Evolutionary conservation across 495 filamentous ascomycete species (phyloP), one percentile per base, ranked within the genome.

Genomic region (Talaromyces proteolyticus): DNA sequence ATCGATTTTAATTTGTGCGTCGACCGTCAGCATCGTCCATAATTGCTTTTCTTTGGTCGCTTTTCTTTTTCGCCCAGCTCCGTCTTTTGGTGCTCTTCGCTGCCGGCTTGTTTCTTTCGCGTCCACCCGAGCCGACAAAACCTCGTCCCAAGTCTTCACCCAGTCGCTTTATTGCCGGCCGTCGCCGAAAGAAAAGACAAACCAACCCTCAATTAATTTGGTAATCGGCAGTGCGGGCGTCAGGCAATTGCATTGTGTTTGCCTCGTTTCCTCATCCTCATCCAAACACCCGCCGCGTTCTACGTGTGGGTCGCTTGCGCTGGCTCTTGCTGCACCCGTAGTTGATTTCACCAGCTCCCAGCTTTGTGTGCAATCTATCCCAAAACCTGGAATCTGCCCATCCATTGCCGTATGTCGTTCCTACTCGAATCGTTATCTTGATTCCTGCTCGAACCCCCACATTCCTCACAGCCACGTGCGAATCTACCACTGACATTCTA

Each of bases 401-500:
- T n/a, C n/a, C n/a, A n/a, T n/a, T n/a, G n/a, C n/a, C n/a, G n/a
- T n/a, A n/a, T n/a, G n/a, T n/a, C n/a, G n/a, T 49, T 23, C 17
- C 18, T n/a, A 11, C 20, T 22, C 20, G 24, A 7, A 49, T 23
- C 25, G 21, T 26, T n/a, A 8, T 16, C 8, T 36, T 41, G 17
- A 17, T n/a, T 25, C 34, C 17, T 26, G 21, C 26, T 36, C 34
- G 21, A 34, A 22, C 46, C 37, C 26, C 47, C 47, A 49, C 47
- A 49, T 49, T 49, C 47, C 47, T 49, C 36, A 24, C 47, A 16
- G 34, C 47, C 47, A 49, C 47, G 47, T 49, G 47, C 20, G 38
- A 25, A 22, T 25, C 36, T 34, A 11, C 47, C 47, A 34, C 47
- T 49, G 22, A 49, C 47, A 49, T 49, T 49, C 47, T 49, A 18